Evolutionary conservation across 106 monocot genomes (phyloP).

Genomic region (Narthecium ossifragum): DNA sequence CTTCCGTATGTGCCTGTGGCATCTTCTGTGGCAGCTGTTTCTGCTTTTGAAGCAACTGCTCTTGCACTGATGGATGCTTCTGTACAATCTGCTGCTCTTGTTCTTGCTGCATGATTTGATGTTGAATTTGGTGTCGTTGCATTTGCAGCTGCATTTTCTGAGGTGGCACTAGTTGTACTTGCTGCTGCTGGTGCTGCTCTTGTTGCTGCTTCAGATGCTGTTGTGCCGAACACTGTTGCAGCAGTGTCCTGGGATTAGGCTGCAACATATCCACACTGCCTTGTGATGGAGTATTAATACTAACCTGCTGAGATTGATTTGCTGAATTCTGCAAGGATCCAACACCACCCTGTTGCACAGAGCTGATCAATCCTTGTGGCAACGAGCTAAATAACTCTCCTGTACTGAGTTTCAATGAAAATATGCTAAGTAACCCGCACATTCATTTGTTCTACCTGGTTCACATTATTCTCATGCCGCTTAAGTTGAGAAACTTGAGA

Average conservation of each 20-base stretch:
- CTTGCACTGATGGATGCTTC: conserved; percentile 34
- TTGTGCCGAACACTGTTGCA: conserved; percentile 51
- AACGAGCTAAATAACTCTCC: conserved; percentile 36
- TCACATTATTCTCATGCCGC: conserved; percentile 55
- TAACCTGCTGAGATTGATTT: conserved; percentile 34
- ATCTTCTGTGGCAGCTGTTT: conserved; percentile 56
- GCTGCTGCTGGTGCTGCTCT: conserved; percentile 34
- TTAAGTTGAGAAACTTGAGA: conserved; percentile 52
- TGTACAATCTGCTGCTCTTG: conserved; percentile 33
- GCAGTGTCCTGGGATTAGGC: conserved; percentile 28
- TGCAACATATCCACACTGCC: conserved; percentile 36
- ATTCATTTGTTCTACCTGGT: conserved; percentile 49
- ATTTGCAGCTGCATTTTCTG: conserved; percentile 3
- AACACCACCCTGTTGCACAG: conserved; percentile 42
- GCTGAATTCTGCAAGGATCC: conserved; percentile 43
- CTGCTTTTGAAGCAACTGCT: conserved; percentile 28
- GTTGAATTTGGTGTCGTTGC: conserved; percentile 32
- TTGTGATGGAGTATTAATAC: conserved; percentile 32
- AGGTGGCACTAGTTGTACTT: conserved; percentile 27
- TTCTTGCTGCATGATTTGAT: conserved; percentile 48
- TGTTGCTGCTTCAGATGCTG: conserved; percentile 50
- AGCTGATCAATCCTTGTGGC: conserved; percentile 41
- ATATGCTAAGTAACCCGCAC: conserved; percentile 34
- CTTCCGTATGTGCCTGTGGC: conserved; percentile 63
- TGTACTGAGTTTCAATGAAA: conserved; percentile 47